These are phyloP conservation scores for Nicotiana attenuata DNA, from an alignment of 257 asterid species.

Conservation along the genomic window DNA sequence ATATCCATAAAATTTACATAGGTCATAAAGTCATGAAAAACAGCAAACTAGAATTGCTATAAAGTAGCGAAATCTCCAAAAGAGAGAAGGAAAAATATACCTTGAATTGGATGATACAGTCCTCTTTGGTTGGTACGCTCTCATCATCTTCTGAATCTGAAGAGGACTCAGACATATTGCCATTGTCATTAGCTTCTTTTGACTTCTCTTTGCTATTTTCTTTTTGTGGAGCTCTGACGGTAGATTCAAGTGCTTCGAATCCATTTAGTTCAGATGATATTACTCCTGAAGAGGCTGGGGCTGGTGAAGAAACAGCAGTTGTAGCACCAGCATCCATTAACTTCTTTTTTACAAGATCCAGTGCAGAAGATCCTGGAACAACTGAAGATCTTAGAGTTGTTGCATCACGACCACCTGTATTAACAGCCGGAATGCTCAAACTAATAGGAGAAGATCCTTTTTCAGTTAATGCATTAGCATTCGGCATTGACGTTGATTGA, in stretches of 20 bases:
- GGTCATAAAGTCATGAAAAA: background rate
- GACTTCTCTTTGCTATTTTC: constrained; percentile 63
- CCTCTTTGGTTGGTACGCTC: constrained; percentile 84
- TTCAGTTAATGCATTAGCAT: constrained; percentile 41
- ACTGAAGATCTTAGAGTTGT: constrained; percentile 49
- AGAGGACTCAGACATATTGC: constrained; percentile 68
- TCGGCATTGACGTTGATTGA: constrained; percentile 40
- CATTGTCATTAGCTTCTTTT: constrained; percentile 62
- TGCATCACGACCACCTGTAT: constrained; percentile 96
- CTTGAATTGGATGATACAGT: constrained; percentile 77
- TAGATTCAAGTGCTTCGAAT: constrained; percentile 42
- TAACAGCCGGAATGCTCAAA: constrained; percentile 89
- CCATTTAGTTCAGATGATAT: constrained; percentile 60
- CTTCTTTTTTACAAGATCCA: constrained; percentile 96
- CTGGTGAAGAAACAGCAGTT: constrained; percentile 51
- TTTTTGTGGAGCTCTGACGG: constrained; percentile 42
- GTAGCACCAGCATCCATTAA: constrained; percentile 83
- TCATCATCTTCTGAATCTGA: constrained; percentile 94
- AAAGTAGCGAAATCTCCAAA: background rate
- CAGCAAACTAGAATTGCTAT: background rate
- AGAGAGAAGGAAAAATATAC: constrained; percentile 26
- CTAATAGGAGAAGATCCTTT: constrained; percentile 57
- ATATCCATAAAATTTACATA: background rate
- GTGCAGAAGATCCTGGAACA: constrained; percentile 64
- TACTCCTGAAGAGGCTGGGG: constrained; percentile 45